Evolutionary conservation across 352 stramenopile genomes (phyloP), one percentile per base, ranked within the genome.

Genomic region (Globisporangium emineosum): DNA sequence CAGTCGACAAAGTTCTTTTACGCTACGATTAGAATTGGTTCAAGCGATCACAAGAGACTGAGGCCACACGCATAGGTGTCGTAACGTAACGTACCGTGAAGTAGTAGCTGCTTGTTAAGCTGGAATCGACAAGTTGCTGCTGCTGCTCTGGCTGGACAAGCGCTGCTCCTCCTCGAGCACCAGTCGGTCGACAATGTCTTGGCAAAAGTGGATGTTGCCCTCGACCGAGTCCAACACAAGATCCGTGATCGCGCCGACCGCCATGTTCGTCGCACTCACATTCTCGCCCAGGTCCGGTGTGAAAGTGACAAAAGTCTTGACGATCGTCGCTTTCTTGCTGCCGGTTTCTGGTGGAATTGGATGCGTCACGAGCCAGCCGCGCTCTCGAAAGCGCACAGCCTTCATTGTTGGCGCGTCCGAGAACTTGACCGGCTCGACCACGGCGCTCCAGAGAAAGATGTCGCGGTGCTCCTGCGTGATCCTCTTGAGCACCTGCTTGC

Each of bases 181-280:
- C 23, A 69, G 10, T 25, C 40, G 27, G n/a, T 69, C 50, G 27
- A 69, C 42, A 4, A 66, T 49, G 5, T 66, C 56, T 9, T 59
- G 47, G 15, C 45, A 51, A 8, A 57, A 37, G 33, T 53, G 37
- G 15, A 69, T 54, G 37, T 66, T 66, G 47, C 47, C 21, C 25
- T 63, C 49, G 5, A 62, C 53, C 25, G 55, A 56, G 56, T 60
- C 58, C 12, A 69, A 25, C 17, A 69, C 59, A 3, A 69, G 32
- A 9, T 67, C 40, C 5, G 64, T 49, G 37, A 69, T 61, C 37
- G 64, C 57, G 21, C 33, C 56, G 25, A 61, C 33, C 10, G 35
- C 56, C 8, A 53, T 33, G 17, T 33, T 62, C 19, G 29, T 35
- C 4, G 54, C 13, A 6, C n/a, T 40, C 19, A 33, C 25, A n/a